Evolutionary conservation across 2,329 filamentous ascomycete genomes (phyloP), one percentile per base, ranked within the genome.

Genomic region (Calonectria crousiana): DNA sequence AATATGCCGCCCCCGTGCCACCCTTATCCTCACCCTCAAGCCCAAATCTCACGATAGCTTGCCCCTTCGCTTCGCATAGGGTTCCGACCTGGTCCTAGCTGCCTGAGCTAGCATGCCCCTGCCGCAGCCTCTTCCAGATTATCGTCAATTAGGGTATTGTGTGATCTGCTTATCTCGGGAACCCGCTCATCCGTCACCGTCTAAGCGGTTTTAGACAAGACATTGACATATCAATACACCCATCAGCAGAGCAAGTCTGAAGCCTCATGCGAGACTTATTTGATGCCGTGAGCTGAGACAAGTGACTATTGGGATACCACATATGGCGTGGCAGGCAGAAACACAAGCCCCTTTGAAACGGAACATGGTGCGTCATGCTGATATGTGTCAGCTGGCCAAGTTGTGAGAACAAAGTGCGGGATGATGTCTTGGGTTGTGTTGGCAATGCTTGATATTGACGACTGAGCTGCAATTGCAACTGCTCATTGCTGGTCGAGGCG

Each of bases 311-410:
- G 30, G 20, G 13, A 62, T 62, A 47, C 52, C 49, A 62, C 51
- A 74, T 36, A 44, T 51, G 34, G 32, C 20, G 26, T 28, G 41
- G 34, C 58, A 64, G 58, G 66, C 69, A 69, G n/a, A 58, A 28
- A 52, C 38, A 28, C 51, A 52, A 53, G 64, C 51, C 67, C 60
- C 68, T 75, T 52, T 52, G 53, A 52, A 62, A 36, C 36, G 56
- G 76, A 74, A 72, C 71, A 73, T 76, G 71, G 66, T 74, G 62
- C 65, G 66, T 66, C 72, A 64, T 72, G 44, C 67, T 67, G 49
- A 23, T 49, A 64, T 51, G 66, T 67, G 69, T 76, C 73, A 74
- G 74, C 73, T 66, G 69, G 73, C 41, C 36, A 51, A 64, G 56
- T n/a, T 41, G 64, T 41, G 32, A 38, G 28, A 47, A 32, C 32